A percentile compares a stretch with the other conserved stretches of the same genome.
Evolutionary conservation across 441 rosid species (phyloP).

Genomic region (Erodium trifolium): DNA sequence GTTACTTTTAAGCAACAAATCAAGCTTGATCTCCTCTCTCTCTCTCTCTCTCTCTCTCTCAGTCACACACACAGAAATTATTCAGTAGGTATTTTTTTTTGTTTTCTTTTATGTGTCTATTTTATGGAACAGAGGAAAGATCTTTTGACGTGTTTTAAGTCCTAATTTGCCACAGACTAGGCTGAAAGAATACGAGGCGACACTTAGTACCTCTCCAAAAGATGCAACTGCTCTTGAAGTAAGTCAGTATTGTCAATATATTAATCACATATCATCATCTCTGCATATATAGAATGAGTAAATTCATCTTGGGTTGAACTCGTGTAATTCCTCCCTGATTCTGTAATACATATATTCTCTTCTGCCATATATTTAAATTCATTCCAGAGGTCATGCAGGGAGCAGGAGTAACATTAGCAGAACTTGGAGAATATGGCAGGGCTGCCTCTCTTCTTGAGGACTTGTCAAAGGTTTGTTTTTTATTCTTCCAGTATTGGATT

Average conservation of each 20-base stretch:
- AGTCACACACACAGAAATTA: background rate
- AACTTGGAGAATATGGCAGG: slow-evolving; percentile 66
- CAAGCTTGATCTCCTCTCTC: background rate
- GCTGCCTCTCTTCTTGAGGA: slow-evolving; percentile 66
- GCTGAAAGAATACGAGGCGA: slow-evolving; percentile 65
- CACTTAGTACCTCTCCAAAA: slow-evolving; percentile 45
- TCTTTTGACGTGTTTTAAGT: slow-evolving; percentile 10
- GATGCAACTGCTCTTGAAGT: slow-evolving; percentile 81
- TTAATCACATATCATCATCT: background rate
- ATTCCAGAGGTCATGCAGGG: slow-evolving; percentile 51
- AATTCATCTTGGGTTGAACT: slow-evolving; percentile 6
- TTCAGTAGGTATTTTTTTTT: background rate
- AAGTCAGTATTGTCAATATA: slow-evolving; percentile 27
- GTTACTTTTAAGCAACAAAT: background rate
- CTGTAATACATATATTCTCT: background rate
- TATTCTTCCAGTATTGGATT: slow-evolving; percentile 13
- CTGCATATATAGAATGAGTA: background rate
- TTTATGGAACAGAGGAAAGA: background rate
- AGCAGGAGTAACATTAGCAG: slow-evolving; percentile 73
- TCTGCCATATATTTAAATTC: slow-evolving; percentile 17
- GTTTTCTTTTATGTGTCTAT: background rate
- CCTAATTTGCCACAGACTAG: slow-evolving; percentile 45
- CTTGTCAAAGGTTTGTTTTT: slow-evolving; percentile 58
- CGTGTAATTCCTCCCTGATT: background rate
- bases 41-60: too few relatives aligned